phyloP scores from a whole-genome alignment of 116 monocot genomes.

The Cymodocea nodosa region DNA sequence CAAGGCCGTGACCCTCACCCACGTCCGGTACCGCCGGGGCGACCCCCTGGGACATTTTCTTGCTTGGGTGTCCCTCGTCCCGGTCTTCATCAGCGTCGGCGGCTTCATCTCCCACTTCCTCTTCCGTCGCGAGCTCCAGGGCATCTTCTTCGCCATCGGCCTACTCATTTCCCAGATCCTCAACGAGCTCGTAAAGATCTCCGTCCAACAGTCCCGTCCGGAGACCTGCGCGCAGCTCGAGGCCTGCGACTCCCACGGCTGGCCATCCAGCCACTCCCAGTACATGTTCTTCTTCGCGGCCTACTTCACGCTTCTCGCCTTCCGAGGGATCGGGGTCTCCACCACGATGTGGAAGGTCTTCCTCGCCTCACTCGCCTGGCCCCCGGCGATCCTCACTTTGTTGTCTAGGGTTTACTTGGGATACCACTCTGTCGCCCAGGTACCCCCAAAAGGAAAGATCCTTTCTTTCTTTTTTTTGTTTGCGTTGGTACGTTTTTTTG shows the following conservation, averaged over 20 bases:
- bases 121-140: conserved; percentile 94
- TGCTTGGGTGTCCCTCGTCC: conserved; percentile 92
- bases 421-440: conserved; percentile 89
- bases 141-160: conserved; percentile 65
- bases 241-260: conserved; percentile 87
- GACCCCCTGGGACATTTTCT: conserved; percentile 72
- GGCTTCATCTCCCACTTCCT: conserved; percentile 90
- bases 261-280: conserved; percentile 95
- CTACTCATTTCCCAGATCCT: conserved; percentile 69
- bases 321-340: conserved; percentile 12
- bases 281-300: conserved; percentile 94
- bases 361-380: conserved; percentile 50
- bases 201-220: conserved; percentile 80
- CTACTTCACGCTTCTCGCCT: conserved; percentile 57
- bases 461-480: not conserved
- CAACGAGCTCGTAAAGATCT: conserved; percentile 86
- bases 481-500: not conserved
- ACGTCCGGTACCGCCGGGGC: conserved; percentile 78
- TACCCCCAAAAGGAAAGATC: conserved; percentile 3
- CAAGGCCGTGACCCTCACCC: conserved; percentile 83
- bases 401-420: conserved; percentile 92
- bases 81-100: conserved; percentile 85
- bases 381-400: conserved; percentile 64
- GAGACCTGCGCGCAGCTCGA: conserved; percentile 71
- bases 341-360: conserved; percentile 13